phyloP scores from a whole-genome alignment of 768 basidiomycete genomes.

The Naganishia vaughanmartiniae region DNA sequence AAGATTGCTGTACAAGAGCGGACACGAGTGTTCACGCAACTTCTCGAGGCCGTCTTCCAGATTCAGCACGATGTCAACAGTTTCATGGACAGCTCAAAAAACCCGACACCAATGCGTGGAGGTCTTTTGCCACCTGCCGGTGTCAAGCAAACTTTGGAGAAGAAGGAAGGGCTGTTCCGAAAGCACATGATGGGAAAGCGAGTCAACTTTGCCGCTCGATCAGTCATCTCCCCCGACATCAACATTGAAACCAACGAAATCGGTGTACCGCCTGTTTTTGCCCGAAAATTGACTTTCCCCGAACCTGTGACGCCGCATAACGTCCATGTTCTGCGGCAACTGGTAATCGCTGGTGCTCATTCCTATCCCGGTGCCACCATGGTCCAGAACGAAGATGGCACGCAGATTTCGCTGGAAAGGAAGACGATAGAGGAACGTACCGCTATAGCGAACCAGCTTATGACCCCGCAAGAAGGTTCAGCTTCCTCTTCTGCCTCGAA shows the following conservation, averaged over 20 bases:
- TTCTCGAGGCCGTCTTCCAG: conserved; percentile 80
- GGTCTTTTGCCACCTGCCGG: conserved; percentile 89
- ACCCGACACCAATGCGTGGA: conserved; percentile 75
- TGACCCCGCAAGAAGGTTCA: conserved; percentile 79
- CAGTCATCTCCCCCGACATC: conserved; percentile 99
- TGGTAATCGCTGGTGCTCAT: conserved; percentile 85
- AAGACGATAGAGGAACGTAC: conserved; percentile 82
- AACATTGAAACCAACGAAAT: conserved; percentile 99
- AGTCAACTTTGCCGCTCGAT: conserved; percentile 97
- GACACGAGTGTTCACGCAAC: conserved; percentile 60
- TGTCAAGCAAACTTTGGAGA: conserved; percentile 94
- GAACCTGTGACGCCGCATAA: conserved; percentile 93
- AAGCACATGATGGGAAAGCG: conserved; percentile 99
- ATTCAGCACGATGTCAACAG: conserved; percentile 93
- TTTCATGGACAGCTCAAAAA: conserved; percentile 95
- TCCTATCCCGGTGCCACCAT: conserved; percentile 88
- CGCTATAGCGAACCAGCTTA: conserved; percentile 88
- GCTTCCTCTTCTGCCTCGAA: conserved; percentile 48
- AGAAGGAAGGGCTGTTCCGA: conserved; percentile 96
- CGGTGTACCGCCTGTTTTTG: conserved; percentile 95
- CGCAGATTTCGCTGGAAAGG: conserved; percentile 78
- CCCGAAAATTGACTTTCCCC: conserved; percentile 91
- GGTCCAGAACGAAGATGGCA: conserved; percentile 93
- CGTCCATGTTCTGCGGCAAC: conserved; percentile 78
- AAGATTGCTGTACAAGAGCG: conserved; percentile 61